These are phyloP conservation scores for Diplocarpon rosae DNA, from an alignment of 2,329 filamentous ascomycete species.

Conservation along the genomic window DNA sequence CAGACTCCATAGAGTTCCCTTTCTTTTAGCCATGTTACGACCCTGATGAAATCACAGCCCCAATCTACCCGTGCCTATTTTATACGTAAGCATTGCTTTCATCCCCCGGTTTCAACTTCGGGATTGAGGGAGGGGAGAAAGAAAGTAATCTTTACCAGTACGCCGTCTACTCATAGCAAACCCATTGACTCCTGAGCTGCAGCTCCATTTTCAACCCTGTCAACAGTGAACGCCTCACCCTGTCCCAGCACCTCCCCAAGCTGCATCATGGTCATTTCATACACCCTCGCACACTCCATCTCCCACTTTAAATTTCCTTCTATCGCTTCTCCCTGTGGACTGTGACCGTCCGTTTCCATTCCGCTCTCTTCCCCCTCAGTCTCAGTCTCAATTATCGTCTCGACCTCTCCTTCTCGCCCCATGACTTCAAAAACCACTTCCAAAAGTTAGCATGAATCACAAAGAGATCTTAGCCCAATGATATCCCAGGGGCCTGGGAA, in stretches of 20 bases:
- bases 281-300: constrained; percentile 65
- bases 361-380: constrained; percentile 28
- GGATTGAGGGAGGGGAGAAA: too few species aligned
- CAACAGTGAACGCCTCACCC: constrained; percentile 4
- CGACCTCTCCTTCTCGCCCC: constrained; percentile 38
- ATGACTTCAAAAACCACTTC: constrained; percentile 54
- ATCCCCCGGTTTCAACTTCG: too few species aligned
- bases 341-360: constrained; percentile 27
- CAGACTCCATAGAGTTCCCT: too few species aligned
- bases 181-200: too few species aligned
- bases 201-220: neutral
- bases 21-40: too few species aligned
- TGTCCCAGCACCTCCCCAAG: constrained; percentile 55
- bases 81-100: neutral
- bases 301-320: constrained; percentile 41
- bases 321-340: constrained; percentile 29
- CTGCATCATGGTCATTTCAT: constrained; percentile 67
- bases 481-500: too few species aligned
- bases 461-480: too few species aligned
- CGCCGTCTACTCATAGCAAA: too few species aligned
- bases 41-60: too few species aligned
- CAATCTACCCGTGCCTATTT: too few species aligned
- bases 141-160: too few species aligned
- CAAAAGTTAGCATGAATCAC: too few species aligned
- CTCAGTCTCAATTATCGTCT: neutral